Conservation (phyloP, 176 grass and related monocot species). For the Triticum dicoccoides region DNA sequence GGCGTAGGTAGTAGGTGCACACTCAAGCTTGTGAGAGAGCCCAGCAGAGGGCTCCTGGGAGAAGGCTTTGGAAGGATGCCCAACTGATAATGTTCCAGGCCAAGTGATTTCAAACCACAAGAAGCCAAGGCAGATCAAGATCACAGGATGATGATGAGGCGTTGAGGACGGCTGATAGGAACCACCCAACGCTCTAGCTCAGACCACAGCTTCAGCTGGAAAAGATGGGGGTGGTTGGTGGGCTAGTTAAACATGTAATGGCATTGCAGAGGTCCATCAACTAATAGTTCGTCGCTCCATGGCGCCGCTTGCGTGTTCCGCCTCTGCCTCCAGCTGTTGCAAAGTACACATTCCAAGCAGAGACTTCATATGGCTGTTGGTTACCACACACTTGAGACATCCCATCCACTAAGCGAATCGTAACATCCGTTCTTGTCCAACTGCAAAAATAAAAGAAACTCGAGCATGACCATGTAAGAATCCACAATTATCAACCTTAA, state of each 20-base stretch:
- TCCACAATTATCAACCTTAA: neutral
- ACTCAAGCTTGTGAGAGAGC: neutral
- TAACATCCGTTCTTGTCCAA: conserved; percentile 24
- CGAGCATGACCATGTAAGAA: neutral
- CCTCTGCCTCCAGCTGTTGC: neutral
- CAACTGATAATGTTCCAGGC: neutral
- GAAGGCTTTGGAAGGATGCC: neutral
- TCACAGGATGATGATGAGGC: neutral
- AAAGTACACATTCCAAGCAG: neutral
- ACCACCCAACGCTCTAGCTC: neutral
- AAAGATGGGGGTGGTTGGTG: neutral
- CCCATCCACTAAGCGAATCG: conserved; percentile 40
- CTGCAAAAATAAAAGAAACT: neutral
- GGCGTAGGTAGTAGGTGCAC: neutral
- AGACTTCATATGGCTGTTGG: conserved; percentile 11
- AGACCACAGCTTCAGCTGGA: neutral
- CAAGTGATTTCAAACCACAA: conserved; percentile 15
- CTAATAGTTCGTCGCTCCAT: conserved; percentile 43
- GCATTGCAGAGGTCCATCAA: conserved; percentile 37
- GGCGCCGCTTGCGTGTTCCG: neutral
- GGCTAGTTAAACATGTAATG: neutral
- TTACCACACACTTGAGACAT: conserved; percentile 32
- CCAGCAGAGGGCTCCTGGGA: neutral
- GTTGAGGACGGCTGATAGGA: neutral
- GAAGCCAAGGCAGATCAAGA: neutral